Conservation (phyloP, 352 stramenopile genomes). For the Phytophthora chlamydospora region DNA sequence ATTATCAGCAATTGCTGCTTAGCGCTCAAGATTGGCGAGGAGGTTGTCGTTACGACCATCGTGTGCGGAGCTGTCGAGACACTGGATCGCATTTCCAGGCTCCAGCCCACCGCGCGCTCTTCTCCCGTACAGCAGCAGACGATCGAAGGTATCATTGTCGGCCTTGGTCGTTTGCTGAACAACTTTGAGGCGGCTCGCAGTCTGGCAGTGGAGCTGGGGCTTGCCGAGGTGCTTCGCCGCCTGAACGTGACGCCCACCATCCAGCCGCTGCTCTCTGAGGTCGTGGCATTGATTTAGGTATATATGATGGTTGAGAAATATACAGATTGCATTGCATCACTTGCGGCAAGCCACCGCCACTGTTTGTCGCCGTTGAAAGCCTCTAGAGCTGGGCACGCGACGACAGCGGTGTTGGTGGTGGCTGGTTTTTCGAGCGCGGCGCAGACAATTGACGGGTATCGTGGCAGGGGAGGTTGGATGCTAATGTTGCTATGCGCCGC, state of each 20-base stretch:
- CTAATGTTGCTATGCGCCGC: too few species aligned
- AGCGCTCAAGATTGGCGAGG: slow-evolving; percentile 67
- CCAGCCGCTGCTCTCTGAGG: slow-evolving; percentile 62
- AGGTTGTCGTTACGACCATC: slow-evolving; percentile 72
- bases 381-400: too few species aligned
- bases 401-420: too few species aligned
- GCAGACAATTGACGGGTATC: too few species aligned
- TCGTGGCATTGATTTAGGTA: slow-evolving; percentile 64
- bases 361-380: too few species aligned
- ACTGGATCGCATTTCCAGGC: slow-evolving; percentile 61
- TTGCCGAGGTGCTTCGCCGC: slow-evolving; percentile 67
- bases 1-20: slow-evolving; percentile 80
- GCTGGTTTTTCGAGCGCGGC: too few species aligned
- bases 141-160: slow-evolving; percentile 69
- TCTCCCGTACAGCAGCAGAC: slow-evolving; percentile 44
- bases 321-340: too few species aligned
- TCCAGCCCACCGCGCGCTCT: slow-evolving; percentile 28
- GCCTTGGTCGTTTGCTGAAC: slow-evolving; percentile 64
- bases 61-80: slow-evolving; percentile 74
- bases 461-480: too few species aligned
- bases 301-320: too few species aligned
- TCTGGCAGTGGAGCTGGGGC: slow-evolving; percentile 66
- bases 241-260: slow-evolving; percentile 53
- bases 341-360: too few species aligned
- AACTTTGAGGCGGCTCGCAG: slow-evolving; percentile 66